Base-by-base conservation (phyloP, 805 yeast genomes). In the Starmerella potacharoeniae region DNA sequence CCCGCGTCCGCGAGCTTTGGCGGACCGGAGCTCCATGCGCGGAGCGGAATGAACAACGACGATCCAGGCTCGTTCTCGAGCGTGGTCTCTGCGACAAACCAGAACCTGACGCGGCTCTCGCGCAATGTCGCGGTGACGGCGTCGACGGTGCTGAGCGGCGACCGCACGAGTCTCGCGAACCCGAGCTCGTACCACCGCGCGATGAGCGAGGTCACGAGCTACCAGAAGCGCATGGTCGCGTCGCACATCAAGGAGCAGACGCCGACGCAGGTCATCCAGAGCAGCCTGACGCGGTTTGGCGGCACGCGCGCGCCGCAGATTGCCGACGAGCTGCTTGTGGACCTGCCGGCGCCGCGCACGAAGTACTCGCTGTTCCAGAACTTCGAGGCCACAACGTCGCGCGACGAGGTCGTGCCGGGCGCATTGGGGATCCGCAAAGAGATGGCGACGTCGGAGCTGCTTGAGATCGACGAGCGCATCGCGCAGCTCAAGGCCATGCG, bases 301-400 rank as follows among this genome's bases (percentile, higher is more conserved):
- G 56, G 58, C n/a, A 69, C 74, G 17, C 73, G 75, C 10, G 77
- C 72, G 52, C 74, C 76, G 58, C 78, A 79, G 33, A 68, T 79
- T 53, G 73, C 78, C 34, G 86, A 81, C 60, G 86, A 82, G 37
- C 62, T 84, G 58, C 70, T 85, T 36, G 65, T 69, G 7, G 80
- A 81, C 51, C 68, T 82, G 16, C 86, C 86, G 1, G 66, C 65
- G 14, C 58, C 65, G 33, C 51, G 60, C 31, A 49, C 62, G 28
- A 53, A 54, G 36, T 79, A 78, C 59, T 79, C 88, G 3, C 68
- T 84, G 28, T 82, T 77, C 62, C 90, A 66, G 89, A 90, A 1
- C 82, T 84, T 64, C 74, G 49, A 46, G 39, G 75, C 62, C 86
- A 87, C 4, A 71, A 78, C 0, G 53, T 51, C 67, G 7, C 22